Evolutionary conservation across 768 basidiomycete genomes (phyloP), one percentile per base, ranked within the genome.

Genomic region (Flagelloscypha sp.): DNA sequence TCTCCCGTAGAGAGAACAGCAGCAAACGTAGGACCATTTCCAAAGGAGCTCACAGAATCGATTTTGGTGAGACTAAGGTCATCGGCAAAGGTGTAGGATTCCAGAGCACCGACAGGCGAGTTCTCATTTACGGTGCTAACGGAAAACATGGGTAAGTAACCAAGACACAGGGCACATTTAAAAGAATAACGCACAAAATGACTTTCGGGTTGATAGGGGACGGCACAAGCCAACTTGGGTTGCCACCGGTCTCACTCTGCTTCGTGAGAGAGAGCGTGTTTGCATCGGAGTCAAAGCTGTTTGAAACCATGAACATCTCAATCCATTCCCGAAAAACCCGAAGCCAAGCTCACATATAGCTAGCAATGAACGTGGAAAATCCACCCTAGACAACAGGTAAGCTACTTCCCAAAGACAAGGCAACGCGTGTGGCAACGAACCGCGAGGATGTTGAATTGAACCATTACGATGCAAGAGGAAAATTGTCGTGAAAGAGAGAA

Each of bases 161-260:
- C 15, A 21, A 29, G 27, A n/a, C n/a, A n/a, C n/a, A 31, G 13
- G 17, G 15, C 29, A 30, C 18, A 15, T 9, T 12, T 9, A 8
- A 6, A 9, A 18, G 9, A 22, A 11, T 9, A n/a, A 61, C 74
- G 30, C 40, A 79, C 77, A 79, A 79, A 35, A 79, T 58, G 22
- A 80, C 66, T 40, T 65, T 75, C 19, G 58, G 56, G 51, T 79
- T 72, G 27, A 62, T 61, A 0, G 68, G 70, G 41, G 76, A 68
- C 11, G 61, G 63, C 0, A 59, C 61, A 21, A 81, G 73, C 78
- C 77, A 79, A 1, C 75, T 74, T 1, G 72, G 64, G 46, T 70
- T 76, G 4, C 45, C 49, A 1, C 69, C 72, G 0, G 70, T 68
- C 7, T 63, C 61, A 4, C 57, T 62, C 46, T 69, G 60, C 38